Evolutionary conservation across 2,329 filamentous ascomycete species (phyloP).

Genomic region (Fusarium bactridioides): DNA sequence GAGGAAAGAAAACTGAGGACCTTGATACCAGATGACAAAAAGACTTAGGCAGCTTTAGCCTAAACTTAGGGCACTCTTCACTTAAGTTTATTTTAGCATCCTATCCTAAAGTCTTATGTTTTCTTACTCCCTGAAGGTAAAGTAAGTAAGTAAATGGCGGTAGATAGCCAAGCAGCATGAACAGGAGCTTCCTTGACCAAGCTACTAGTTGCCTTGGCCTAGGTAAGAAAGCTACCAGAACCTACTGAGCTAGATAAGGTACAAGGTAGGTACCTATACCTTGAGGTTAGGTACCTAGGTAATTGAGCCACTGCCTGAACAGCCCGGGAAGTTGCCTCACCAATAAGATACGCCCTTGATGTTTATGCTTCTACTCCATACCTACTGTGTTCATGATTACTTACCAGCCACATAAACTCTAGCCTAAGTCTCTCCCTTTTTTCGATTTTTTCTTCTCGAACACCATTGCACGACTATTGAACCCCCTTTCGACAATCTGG

Average conservation of each 20-base stretch:
- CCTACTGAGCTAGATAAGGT: too few relatives aligned
- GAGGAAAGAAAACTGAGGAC: too few relatives aligned
- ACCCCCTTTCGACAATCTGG: neutral
- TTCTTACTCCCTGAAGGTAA: too few relatives aligned
- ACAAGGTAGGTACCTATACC: neutral
- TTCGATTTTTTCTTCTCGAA: neutral
- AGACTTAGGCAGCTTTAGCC: too few relatives aligned
- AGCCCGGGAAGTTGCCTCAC: constrained; percentile 11
- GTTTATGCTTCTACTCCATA: constrained; percentile 4
- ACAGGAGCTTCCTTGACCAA: neutral
- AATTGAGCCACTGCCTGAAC: neutral
- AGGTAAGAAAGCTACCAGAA: neutral
- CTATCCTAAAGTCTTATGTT: too few relatives aligned
- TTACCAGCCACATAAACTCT: constrained; percentile 1
- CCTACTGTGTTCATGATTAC: constrained; percentile 1
- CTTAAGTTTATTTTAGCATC: too few relatives aligned
- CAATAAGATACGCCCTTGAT: constrained; percentile 5
- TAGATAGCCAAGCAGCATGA: too few relatives aligned
- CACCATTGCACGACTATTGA: neutral
- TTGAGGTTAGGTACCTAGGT: too few relatives aligned
- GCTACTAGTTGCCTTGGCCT: neutral
- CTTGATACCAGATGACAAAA: too few relatives aligned
- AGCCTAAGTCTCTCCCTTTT: neutral
- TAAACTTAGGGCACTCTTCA: too few relatives aligned
- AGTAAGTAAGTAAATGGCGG: too few relatives aligned